Evolutionary conservation across 78 protist genomes (phyloP).

Genomic region (Bigelowiella natans): DNA sequence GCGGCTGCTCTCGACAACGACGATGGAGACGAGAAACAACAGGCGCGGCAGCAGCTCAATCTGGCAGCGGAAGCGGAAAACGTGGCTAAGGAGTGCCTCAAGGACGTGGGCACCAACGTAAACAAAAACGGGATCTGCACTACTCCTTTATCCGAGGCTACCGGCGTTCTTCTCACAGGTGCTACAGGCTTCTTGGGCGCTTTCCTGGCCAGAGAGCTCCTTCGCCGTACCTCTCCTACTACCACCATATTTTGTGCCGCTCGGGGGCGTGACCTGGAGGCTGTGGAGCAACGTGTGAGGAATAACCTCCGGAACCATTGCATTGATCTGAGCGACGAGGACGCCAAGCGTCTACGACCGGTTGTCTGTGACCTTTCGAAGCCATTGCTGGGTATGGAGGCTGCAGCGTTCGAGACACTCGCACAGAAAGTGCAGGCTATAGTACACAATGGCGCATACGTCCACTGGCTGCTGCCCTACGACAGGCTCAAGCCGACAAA

Average conservation of each 20-base stretch:
- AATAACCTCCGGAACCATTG: neutral
- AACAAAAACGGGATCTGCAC: neutral
- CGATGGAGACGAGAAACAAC: too few species aligned
- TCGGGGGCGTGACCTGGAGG: neutral
- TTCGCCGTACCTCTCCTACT: neutral
- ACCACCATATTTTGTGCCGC: neutral
- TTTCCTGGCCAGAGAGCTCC: neutral
- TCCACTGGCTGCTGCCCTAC: slow-evolving; percentile 65
- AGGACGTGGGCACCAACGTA: too few species aligned
- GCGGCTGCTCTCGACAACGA: neutral
- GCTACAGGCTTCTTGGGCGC: neutral
- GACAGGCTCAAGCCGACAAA: slow-evolving; percentile 34
- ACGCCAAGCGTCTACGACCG: neutral
- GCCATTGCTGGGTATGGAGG: neutral
- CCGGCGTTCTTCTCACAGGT: neutral
- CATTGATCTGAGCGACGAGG: neutral
- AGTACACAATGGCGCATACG: slow-evolving; percentile 47
- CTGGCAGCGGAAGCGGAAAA: too few species aligned
- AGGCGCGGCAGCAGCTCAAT: too few species aligned
- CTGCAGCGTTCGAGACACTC: neutral
- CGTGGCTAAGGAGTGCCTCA: too few species aligned
- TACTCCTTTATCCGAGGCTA: neutral
- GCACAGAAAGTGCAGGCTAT: neutral
- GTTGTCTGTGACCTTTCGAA: neutral
- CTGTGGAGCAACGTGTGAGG: neutral